Base-by-base conservation (phyloP, 192 early-diverging fungal species). In the Linnemannia exigua region DNA sequence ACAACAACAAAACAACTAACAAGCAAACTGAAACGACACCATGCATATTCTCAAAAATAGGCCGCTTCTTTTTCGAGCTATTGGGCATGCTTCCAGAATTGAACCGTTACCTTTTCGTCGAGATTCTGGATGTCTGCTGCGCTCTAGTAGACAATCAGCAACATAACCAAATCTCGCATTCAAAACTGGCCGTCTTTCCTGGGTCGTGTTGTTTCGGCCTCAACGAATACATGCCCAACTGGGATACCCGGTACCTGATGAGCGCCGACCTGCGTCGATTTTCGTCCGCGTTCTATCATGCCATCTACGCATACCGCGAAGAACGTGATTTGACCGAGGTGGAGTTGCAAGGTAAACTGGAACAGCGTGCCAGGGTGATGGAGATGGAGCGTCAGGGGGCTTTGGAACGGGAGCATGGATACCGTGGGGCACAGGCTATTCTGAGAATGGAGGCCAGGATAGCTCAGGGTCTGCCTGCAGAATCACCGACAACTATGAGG, bases 101-200 rank as follows among this genome's bases (percentile, higher is more conserved):
- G 52, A 85, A 85, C 46, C 72, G 83, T 14, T 85, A 79, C 44
- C 74, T 85, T 0, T 85, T 85, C 71, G 83, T 85, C 54, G 83
- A 85, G 52, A 79, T 85, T 46, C 61, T 85, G 52, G 83, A 85
- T 66, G n/a, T 85, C 44, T 85, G 83, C 69, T 85, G 83, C 3
- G 77, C 77, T 0, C 33, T 85, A 54, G 83, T 85, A 25, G 83
- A 85, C n/a, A 74, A 85, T 22, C 83, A 85, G 33, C 5, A 41
- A 2, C 69, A 70, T 44, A 85, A 85, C 61, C 83, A 85, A 44
- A 79, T 79, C 25, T 79, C 77, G 7, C 83, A 85, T 52, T 76
- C 73, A 69, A 85, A 85, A 51, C 41, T 85, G n/a, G 72, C 83
- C 28, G 77, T 85, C 35, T 79, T 79, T 37, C 83, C 83, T 0